Evolutionary conservation across 2,329 filamentous ascomycete species (phyloP).

Genomic region (Paraconiothyrium brasiliense): DNA sequence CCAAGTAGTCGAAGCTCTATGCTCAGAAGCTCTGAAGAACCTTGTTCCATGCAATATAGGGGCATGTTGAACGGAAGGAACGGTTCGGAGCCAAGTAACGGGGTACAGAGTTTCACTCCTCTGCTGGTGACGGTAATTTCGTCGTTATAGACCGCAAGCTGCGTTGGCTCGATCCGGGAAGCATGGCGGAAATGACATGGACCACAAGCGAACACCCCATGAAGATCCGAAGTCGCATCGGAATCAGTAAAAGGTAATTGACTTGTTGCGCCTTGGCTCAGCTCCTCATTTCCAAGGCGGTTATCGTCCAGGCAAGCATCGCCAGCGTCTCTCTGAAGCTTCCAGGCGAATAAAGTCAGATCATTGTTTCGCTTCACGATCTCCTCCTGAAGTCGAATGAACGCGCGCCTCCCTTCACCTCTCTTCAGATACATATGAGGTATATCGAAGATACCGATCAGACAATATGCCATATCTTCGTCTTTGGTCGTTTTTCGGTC

Average conservation of each 20-base stretch:
- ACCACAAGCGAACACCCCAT: not conserved
- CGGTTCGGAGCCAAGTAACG: not conserved
- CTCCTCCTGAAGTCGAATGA: slow-evolving; percentile 22
- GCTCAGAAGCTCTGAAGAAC: not conserved
- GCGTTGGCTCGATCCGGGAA: not conserved
- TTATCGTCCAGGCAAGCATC: not conserved
- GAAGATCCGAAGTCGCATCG: not conserved
- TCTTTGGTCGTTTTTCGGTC: slow-evolving; percentile 25
- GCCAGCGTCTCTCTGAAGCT: not conserved
- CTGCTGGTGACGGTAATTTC: not conserved
- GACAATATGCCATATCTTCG: slow-evolving; percentile 35
- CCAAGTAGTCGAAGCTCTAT: not conserved
- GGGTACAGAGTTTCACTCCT: not conserved
- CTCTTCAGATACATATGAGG: slow-evolving; percentile 31
- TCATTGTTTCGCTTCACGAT: slow-evolving; percentile 20
- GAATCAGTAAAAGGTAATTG: not conserved
- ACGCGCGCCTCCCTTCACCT: slow-evolving; percentile 23
- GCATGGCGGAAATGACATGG: not conserved
- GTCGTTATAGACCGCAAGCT: not conserved
- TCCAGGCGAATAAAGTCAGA: slow-evolving; percentile 16
- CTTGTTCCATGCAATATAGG: not conserved
- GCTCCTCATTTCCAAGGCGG: not conserved
- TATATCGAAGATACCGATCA: slow-evolving; percentile 33
- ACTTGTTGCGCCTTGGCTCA: not conserved
- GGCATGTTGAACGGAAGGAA: not conserved